Evolutionary conservation across 2,329 filamentous ascomycete genomes (phyloP), one percentile per base, ranked within the genome.

Genomic region (Rugonectria rugulosa): DNA sequence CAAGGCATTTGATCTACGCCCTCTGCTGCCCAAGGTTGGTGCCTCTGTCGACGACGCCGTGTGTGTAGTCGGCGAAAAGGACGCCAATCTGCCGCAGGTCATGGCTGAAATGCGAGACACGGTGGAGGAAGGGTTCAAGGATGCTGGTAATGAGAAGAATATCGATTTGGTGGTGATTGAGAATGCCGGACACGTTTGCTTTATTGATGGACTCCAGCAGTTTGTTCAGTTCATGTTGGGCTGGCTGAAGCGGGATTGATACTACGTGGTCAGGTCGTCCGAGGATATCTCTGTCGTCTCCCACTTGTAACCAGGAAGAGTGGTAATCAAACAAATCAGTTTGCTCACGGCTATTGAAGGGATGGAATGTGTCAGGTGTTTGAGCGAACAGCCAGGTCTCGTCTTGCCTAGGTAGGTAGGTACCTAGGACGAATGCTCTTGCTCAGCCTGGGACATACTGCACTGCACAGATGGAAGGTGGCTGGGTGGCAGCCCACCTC

Each of bases 11-110:
- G 75, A 80, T 60, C 60, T 79, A 14, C 67, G 71, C 3, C 73
- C 72, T n/a, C 59, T 74, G 4, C 68, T 71, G 7, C 48, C 49
- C 0, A 64, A 68, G 24, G 67, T 78, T 1, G 75, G 74, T 1
- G 38, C 57, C 4, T 66, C 68, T 12, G 71, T 75, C 2, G 66
- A 74, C 14, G 67, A 71, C 31, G 75, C 70, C 0, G 37, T 78
- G 40, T 67, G 75, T 15, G 54, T 79, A 2, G 75, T 74, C 0
- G 75, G 77, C 1, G 73, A 78, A 54, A 74, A 76, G 26, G 77
- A 78, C 56, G 74, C 73, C 7, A 73, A 78, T 52, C 57, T 79
- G 17, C 73, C 73, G 0, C 53, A 68, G 47, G 68, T 66, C 14
- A 79, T 79, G 77, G 55, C 66, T 20, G 68, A 68, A 8, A 74